Percentiles rank a stretch among this genome's conserved stretches.
Evolutionary conservation across 2,329 filamentous ascomycete species (phyloP).

Genomic region (Xylariaceae sp.): DNA sequence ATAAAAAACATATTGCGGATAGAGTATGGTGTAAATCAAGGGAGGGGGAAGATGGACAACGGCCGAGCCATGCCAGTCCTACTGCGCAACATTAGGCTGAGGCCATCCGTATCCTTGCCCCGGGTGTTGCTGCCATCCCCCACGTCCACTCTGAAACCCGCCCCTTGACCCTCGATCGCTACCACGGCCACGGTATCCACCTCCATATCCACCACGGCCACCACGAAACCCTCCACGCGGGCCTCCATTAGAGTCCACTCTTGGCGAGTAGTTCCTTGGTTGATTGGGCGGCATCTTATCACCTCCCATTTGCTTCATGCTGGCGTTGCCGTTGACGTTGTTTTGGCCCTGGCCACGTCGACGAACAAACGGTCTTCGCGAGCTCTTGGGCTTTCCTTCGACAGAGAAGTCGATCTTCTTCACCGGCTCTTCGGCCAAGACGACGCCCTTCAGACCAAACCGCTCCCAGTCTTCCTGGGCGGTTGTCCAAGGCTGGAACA

Average conservation of each 20-base stretch:
- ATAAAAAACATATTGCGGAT: neutral
- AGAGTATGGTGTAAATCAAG: neutral
- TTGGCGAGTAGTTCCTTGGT: neutral
- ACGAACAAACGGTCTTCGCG: slow-evolving; percentile 32
- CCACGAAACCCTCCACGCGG: slow-evolving; percentile 22
- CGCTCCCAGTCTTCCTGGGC: slow-evolving; percentile 53
- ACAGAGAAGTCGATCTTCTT: slow-evolving; percentile 62
- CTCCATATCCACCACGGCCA: slow-evolving; percentile 22
- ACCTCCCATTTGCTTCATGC: slow-evolving; percentile 1
- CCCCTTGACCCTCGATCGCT: slow-evolving; percentile 19
- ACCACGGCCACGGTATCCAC: slow-evolving; percentile 21
- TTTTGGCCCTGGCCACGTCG: slow-evolving; percentile 27
- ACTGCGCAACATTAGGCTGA: slow-evolving; percentile 2
- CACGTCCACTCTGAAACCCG: slow-evolving; percentile 24
- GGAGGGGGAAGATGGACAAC: neutral
- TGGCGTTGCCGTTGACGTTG: slow-evolving; percentile 4
- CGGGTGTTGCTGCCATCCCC: slow-evolving; percentile 14
- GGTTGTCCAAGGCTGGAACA: slow-evolving; percentile 70
- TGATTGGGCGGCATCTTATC: slow-evolving; percentile 1
- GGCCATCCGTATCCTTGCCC: slow-evolving; percentile 1
- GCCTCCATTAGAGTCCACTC: slow-evolving; percentile 5
- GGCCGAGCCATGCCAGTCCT: neutral
- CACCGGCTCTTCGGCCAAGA: slow-evolving; percentile 65
- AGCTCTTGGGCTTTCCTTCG: slow-evolving; percentile 43
- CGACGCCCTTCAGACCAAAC: slow-evolving; percentile 51